Evolutionary conservation across 2,329 filamentous ascomycete genomes (phyloP), one percentile per base, ranked within the genome.

Genomic region (Teratosphaeria pseudoeucalypti): DNA sequence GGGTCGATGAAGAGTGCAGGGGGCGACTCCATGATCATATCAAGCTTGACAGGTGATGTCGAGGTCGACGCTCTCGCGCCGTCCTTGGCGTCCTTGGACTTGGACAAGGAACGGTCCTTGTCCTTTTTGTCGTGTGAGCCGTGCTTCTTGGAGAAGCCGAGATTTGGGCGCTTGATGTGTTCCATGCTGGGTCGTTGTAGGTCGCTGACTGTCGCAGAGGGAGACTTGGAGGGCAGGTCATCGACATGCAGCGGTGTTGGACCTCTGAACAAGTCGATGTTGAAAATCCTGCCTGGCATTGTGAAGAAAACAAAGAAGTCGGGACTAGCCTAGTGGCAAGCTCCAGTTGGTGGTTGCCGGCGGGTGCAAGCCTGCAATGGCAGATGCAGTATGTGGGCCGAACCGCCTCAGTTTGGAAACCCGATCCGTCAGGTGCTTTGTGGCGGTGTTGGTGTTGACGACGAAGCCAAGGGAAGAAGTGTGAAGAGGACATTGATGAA

Each of bases 1-100:
- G 82, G 79, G 63, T 91, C 91, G 69, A 94, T 89, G 75, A 96
- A 87, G 54, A 96, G 83, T 19, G 92, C 81, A 2, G 92, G 92
- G 1, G 91, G 90, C 12, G 89, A 95, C 78, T 96, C 92, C 63
- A 96, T 87, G 66, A 80, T 73, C 67, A 87, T 78, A 60, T 81
- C 77, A 63, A 87, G 74, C 63, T 78, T 81, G 56, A 81, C 79
- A 2, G 78, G 73, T 55, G 77, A 74, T 9, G 62, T 59, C 3
- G 55, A 53, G 3, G 57, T 47, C 10, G 67, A 63, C 11, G 65
- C 60, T 27, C 57, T 60, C 27, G 63, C 58, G n/a, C 43, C 59
- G 54, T 65, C 62, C 43, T 61, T 63, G 32, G 55, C 62, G 39
- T 66, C 62, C 34, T 70, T 67, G 60, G 67, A 65, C 57, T 67